Evolutionary conservation across 192 early-diverging fungal genomes (phyloP).

Genomic region (Podila verticillata): DNA sequence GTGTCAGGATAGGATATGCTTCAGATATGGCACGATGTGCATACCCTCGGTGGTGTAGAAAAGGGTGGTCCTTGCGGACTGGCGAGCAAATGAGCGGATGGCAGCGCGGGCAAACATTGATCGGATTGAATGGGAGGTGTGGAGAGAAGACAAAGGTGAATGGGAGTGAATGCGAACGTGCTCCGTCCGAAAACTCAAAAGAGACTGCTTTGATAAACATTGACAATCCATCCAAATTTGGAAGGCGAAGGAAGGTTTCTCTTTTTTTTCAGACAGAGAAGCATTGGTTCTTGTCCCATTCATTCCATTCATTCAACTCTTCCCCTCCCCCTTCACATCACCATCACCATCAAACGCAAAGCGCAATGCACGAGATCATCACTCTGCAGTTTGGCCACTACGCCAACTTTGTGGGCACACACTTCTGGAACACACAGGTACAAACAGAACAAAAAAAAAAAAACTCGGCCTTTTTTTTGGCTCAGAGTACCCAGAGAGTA

Average conservation of each 20-base stretch:
- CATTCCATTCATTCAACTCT: no score
- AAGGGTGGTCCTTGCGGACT: constrained; percentile 8
- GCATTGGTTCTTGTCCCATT: no score
- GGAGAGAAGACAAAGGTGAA: not conserved
- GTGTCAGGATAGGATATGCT: not conserved
- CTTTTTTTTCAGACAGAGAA: no score
- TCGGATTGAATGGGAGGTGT: not conserved
- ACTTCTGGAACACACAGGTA: constrained; percentile 94
- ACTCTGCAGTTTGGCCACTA: constrained; percentile 91
- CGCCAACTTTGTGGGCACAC: constrained; percentile 89
- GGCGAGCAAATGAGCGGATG: constrained; percentile 12
- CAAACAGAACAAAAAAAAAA: not conserved
- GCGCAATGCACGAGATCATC: constrained; percentile 84
- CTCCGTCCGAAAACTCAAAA: not conserved
- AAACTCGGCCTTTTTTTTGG: not conserved
- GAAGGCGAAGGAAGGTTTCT: no score
- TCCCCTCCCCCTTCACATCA: no score
- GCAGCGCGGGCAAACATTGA: constrained; percentile 31
- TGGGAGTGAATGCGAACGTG: not conserved
- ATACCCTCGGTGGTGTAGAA: constrained; percentile 41
- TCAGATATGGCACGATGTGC: not conserved
- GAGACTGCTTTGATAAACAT: not conserved
- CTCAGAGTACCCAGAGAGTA: no score
- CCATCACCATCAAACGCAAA: no score
- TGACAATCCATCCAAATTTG: not conserved